Conservation (phyloP, 2,329 filamentous ascomycete genomes). For the Dichotomopilus funicola region DNA sequence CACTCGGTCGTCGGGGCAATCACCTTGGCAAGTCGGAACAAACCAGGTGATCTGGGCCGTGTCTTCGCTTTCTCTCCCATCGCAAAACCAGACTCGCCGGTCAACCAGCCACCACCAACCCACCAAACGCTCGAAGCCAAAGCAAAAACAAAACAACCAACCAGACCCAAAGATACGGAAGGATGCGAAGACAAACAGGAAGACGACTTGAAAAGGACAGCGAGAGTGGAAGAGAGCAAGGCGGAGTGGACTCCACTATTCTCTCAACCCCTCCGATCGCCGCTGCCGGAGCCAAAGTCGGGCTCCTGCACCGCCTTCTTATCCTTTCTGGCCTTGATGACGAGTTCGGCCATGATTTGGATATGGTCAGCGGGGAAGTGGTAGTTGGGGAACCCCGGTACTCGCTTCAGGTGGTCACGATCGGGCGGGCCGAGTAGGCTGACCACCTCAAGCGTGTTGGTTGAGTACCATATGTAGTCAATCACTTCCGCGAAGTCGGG, state of each 20-base stretch:
- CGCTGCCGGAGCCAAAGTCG: slow-evolving; percentile 46
- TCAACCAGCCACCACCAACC: not conserved
- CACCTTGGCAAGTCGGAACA: slow-evolving; percentile 1
- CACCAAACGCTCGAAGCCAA: slow-evolving; percentile 5
- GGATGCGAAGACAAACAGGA: not conserved
- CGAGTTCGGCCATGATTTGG: slow-evolving; percentile 81
- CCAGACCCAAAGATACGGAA: not conserved
- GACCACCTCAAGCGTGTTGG: slow-evolving; percentile 78
- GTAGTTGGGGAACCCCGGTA: slow-evolving; percentile 88
- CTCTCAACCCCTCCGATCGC: slow-evolving; percentile 21
- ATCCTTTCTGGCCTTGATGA: slow-evolving; percentile 81
- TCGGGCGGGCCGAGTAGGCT: slow-evolving; percentile 83
- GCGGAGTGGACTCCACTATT: not conserved
- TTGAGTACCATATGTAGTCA: slow-evolving; percentile 97
- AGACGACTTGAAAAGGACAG: not conserved
- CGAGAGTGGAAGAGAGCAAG: not conserved
- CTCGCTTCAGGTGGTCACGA: slow-evolving; percentile 72
- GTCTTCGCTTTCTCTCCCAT: not conserved
- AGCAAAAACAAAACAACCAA: slow-evolving; percentile 2
- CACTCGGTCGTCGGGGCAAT: not conserved
- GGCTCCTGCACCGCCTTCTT: slow-evolving; percentile 61
- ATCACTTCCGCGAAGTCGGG: slow-evolving; percentile 88
- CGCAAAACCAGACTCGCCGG: not conserved
- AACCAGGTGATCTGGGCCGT: slow-evolving; percentile 1
- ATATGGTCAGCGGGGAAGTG: slow-evolving; percentile 93